A percentile compares a stretch with the other conserved stretches of the same genome.
These are phyloP conservation scores for Microstegium vimineum DNA, from an alignment of 176 grass and related monocot genomes.

Conservation along the genomic window DNA sequence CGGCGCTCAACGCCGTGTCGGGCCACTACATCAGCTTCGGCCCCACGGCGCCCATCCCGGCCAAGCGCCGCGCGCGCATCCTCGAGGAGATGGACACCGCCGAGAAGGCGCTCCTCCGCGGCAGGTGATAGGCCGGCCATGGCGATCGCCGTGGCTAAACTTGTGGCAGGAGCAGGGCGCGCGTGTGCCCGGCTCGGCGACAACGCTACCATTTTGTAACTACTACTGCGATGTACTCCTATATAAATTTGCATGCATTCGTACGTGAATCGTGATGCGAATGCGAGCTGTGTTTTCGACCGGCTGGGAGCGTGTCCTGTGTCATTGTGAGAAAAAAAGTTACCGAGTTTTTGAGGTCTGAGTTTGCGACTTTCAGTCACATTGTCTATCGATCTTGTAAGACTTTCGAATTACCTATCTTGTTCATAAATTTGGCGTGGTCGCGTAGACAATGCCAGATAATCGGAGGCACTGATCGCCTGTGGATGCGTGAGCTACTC, in stretches of 20 bases:
- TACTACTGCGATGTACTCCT: neutral
- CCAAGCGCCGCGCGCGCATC: conserved; percentile 92
- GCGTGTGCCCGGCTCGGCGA: neutral
- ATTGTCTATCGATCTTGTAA: conserved; percentile 14
- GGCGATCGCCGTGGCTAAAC: neutral
- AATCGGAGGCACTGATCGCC: neutral
- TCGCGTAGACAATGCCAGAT: neutral
- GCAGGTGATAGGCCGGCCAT: conserved; percentile 47
- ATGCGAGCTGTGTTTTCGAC: neutral
- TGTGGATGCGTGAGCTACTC: neutral
- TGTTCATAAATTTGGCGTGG: neutral
- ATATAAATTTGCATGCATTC: neutral
- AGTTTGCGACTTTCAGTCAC: neutral
- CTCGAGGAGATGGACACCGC: conserved; percentile 96
- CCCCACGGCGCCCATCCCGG: conserved; percentile 86
- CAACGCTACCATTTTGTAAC: conserved; percentile 1
- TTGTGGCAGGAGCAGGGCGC: neutral
- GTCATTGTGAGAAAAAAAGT: neutral
- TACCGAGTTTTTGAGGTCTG: conserved; percentile 15
- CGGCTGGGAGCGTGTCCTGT: neutral
- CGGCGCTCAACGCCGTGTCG: conserved; percentile 93
- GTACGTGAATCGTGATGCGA: neutral
- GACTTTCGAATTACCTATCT: neutral
- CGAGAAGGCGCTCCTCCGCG: conserved; percentile 93
- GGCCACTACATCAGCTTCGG: conserved; percentile 99